These are phyloP conservation scores for Chrysochromulina parva DNA, from an alignment of 78 protist genomes.

Conservation along the genomic window DNA sequence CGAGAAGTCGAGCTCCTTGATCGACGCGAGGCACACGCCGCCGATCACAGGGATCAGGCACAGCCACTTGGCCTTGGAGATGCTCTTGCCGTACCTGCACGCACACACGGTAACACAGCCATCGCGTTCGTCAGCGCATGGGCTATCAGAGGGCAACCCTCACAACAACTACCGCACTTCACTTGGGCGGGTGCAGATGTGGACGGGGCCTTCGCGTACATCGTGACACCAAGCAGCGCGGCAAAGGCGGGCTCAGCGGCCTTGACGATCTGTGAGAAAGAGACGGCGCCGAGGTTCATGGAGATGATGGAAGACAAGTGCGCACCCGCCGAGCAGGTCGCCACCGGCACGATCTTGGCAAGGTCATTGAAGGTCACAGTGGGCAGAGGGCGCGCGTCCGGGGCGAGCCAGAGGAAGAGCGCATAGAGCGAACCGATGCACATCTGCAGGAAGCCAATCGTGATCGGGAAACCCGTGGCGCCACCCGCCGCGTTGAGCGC, in stretches of 20 bases:
- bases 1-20: conserved; percentile 34
- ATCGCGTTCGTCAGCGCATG: no score
- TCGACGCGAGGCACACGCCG: conserved; percentile 48
- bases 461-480: conserved; percentile 38
- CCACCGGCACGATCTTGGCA: conserved; percentile 22
- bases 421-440: conserved; percentile 27
- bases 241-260: conserved; percentile 53
- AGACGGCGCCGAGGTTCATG: conserved; percentile 40
- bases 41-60: conserved; percentile 51
- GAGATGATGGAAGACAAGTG: conserved; percentile 32
- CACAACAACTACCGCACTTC: no score
- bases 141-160: no score
- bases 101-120: no score
- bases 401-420: conserved; percentile 42
- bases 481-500: conserved; percentile 43
- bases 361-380: background rate
- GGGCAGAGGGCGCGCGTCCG: conserved; percentile 38
- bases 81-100: background rate
- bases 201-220: background rate
- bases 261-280: conserved; percentile 54
- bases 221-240: conserved; percentile 20
- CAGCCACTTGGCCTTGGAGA: conserved; percentile 43
- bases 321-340: conserved; percentile 39
- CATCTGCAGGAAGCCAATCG: conserved; percentile 48
- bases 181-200: no score